Evolutionary conservation across 306 rosid genomes (phyloP).

Genomic region (Begonia peltatifolia): DNA sequence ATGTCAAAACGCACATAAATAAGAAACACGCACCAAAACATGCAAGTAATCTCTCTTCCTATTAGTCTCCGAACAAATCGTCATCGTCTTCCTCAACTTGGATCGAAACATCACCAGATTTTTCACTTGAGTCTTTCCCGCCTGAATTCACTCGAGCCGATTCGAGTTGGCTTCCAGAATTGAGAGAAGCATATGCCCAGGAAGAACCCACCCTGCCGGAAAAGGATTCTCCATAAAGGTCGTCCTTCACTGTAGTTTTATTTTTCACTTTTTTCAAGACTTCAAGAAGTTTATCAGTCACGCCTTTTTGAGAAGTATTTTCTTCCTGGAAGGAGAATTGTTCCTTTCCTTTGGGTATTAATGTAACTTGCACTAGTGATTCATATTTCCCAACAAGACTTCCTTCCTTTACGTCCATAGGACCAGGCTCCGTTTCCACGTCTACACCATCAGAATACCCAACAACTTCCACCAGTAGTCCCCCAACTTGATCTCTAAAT

Average conservation of each 20-base stretch:
- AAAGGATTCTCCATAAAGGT: slow-evolving; percentile 78
- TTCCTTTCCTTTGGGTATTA: slow-evolving; percentile 87
- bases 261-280: slow-evolving; percentile 70
- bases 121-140: slow-evolving; percentile 25
- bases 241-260: slow-evolving; percentile 72
- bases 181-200: slow-evolving; percentile 65
- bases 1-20: too few species aligned
- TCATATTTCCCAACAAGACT: slow-evolving; percentile 94
- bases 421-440: slow-evolving; percentile 95
- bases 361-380: slow-evolving; percentile 77
- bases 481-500: slow-evolving; percentile 93
- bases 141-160: slow-evolving; percentile 25
- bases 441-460: slow-evolving; percentile 90
- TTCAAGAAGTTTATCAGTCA: slow-evolving; percentile 86
- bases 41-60: neutral
- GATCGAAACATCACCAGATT: slow-evolving; percentile 31
- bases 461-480: slow-evolving; percentile 78
- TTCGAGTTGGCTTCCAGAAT: slow-evolving; percentile 20
- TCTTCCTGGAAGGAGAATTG: slow-evolving; percentile 42
- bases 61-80: slow-evolving; percentile 72
- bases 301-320: slow-evolving; percentile 57
- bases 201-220: slow-evolving; percentile 78
- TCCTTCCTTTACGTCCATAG: slow-evolving; percentile 92
- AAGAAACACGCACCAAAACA: too few species aligned
- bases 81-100: slow-evolving; percentile 34